A percentile compares a stretch with the other conserved stretches of the same genome.
phyloP scores from a whole-genome alignment of 805 yeast genomes.

The Saturnispora halmiae region DNA sequence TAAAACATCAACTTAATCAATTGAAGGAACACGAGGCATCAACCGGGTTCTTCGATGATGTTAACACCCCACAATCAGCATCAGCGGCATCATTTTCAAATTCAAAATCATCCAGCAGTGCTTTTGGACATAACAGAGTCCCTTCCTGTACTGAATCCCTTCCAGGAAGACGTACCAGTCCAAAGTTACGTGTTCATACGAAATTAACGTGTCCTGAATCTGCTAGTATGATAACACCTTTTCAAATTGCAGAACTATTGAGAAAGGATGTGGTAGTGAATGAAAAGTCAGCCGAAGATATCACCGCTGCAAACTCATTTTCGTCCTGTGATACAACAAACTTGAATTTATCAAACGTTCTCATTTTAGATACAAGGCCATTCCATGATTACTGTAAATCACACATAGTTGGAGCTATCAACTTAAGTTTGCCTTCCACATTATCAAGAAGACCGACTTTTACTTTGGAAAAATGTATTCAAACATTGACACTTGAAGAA shows the following conservation, averaged over 20 bases:
- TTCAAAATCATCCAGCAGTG: not conserved
- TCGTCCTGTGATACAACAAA: not conserved
- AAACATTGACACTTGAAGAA: slow-evolving; percentile 49
- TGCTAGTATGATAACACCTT: not conserved
- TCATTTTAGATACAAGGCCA: slow-evolving; percentile 74
- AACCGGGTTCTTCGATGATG: slow-evolving; percentile 1
- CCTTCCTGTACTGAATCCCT: not conserved
- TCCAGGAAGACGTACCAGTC: not conserved
- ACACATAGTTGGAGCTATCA: slow-evolving; percentile 54
- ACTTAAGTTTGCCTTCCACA: slow-evolving; percentile 86
- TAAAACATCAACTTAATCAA: slow-evolving; percentile 2
- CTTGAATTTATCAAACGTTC: slow-evolving; percentile 25
- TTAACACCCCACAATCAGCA: not conserved
- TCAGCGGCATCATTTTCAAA: not conserved
- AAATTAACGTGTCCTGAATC: not conserved
- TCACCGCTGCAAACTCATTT: no score
- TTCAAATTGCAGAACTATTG: slow-evolving; percentile 16
- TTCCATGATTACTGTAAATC: slow-evolving; percentile 58
- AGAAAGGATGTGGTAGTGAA: no score
- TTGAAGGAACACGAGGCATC: slow-evolving; percentile 5
- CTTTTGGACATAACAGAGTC: not conserved
- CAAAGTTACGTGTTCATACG: not conserved
- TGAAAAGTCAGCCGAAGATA: no score
- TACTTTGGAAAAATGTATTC: slow-evolving; percentile 51
- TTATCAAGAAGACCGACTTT: slow-evolving; percentile 68